A percentile compares a stretch with the other conserved stretches of the same genome.
phyloP scores from a whole-genome alignment of 1,284 basidiomycete species.

The Apiotrichum porosum region DNA sequence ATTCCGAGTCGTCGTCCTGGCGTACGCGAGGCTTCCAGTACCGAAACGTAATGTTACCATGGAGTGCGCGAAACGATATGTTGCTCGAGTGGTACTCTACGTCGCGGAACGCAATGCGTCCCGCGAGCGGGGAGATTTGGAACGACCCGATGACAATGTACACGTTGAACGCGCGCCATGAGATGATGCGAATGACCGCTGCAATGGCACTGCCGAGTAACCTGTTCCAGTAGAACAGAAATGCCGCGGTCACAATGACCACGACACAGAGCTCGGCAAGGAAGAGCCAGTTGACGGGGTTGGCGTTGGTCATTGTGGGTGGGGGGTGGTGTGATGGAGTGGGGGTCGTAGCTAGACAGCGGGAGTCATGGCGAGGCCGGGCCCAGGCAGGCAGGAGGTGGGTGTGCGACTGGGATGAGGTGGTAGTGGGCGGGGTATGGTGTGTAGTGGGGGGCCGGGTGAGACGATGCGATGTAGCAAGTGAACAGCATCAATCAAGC shows the following conservation, averaged over 20 bases:
- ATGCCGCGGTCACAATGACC: slow-evolving; percentile 60
- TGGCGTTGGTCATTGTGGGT: slow-evolving; percentile 4
- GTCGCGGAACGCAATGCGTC: slow-evolving; percentile 78
- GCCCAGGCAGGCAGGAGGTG: no score
- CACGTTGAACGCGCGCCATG: slow-evolving; percentile 44
- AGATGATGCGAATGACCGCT: slow-evolving; percentile 36
- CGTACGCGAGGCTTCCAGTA: slow-evolving; percentile 79
- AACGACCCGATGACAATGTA: slow-evolving; percentile 59
- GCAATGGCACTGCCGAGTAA: slow-evolving; percentile 63
- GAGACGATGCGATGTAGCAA: no score
- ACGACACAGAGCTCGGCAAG: slow-evolving; percentile 68
- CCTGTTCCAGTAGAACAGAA: slow-evolving; percentile 87
- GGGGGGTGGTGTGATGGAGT: no score
- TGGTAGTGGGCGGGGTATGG: no score
- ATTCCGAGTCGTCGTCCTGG: slow-evolving; percentile 49
- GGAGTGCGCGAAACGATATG: slow-evolving; percentile 73
- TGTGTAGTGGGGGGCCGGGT: no score
- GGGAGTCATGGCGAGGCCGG: no score
- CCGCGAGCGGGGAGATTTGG: slow-evolving; percentile 81
- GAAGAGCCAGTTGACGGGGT: slow-evolving; percentile 52
- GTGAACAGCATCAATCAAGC: no score
- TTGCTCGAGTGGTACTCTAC: slow-evolving; percentile 83
- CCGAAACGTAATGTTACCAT: slow-evolving; percentile 79
- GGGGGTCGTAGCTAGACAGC: no score
- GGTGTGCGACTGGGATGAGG: no score